Base-by-base conservation (phyloP, 306 rosid species). In the Glycyrrhiza uralensis region DNA sequence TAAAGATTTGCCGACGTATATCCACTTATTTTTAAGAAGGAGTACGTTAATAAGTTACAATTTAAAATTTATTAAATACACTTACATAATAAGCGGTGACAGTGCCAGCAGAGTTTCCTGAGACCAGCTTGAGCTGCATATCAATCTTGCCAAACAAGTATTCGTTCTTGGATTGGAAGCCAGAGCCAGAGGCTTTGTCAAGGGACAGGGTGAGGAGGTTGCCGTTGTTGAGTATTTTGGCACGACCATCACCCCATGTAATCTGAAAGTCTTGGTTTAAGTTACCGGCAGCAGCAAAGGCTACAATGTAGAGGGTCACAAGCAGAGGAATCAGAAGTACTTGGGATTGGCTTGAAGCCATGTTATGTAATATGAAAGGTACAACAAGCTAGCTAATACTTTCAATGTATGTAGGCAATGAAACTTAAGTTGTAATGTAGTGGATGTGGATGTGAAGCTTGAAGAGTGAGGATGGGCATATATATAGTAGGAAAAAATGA, bases 131-230 rank as follows among this genome's bases (percentile, higher is more conserved):
- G 71, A 90, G 58, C 36, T 90, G 96, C 86, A 90, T 87, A 19
- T 87, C 90, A 5, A 90, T 81, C 12, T 87, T 85, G 3, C 90
- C 92, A 44, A 68, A 87, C 2, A 85, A 22, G 38, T 83, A 90
- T 17, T 87, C 69, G 17, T 84, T 83, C 3, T 44, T 84, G 42
- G 96, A 87, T 13, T 62, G 82, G 39, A 90, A 90, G 15, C 96
- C 96, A n/a, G 92, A 87, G 71, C 96, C 96, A 1, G 96, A 90
- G 71, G 86, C 30, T 58, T 60, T 83, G 81, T 90, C 96, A 22
- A 90, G 89, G 4, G 92, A 85, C 0, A 90, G 85, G 4, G 86
- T 85, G 12, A 90, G 87, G 54, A 81, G 76, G 0, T 82, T 42
- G 1, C 62, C 86, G 1, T 78, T 76, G 41, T 85, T 58, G 2